Base-by-base conservation (phyloP, 2,329 filamentous ascomycete genomes). In the Pezicula radicicola region DNA sequence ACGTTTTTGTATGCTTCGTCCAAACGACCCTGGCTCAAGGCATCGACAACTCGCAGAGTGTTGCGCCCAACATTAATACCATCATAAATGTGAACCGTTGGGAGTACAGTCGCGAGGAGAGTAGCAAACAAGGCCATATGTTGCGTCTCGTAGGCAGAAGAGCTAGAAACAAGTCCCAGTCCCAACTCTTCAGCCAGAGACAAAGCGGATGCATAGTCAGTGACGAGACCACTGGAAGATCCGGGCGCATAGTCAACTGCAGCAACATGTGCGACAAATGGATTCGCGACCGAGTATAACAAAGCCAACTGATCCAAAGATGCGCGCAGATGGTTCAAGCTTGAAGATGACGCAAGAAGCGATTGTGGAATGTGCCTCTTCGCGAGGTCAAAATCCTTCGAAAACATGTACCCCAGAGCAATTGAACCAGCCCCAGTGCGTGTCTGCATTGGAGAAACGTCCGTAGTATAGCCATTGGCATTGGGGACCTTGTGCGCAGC, bases 391-490 rank as follows among this genome's bases (percentile, higher is more conserved):
- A 96, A 97, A 73, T 99, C 94, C 65, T 91, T 90, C 55, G 92
- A 97, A 79, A 97, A 99, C 69, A 97, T 89, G 74, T 99, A 99
- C 52, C 94, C 94, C 46, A 99, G 81, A 19, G 94, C 91, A 66
- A 97, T 88, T 59, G 89, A 85, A 51, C 93, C 94, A 49, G 94
- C 94, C 53, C 94, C 94, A 51, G 88, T 83, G 49, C 94, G 83
- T 41, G 92, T 95, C 76, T 99, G 88, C 66, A 97, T 83, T 21
- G 88, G 75, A 55, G 92, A 79, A 44, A 97, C 83, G 13, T 84
- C 77, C 46, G 94, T 93, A 56, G 84, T 74, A 66, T 92, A 88
- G 62, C 90, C 90, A 73, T 92, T 85, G 57, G 87, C 84, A 75
- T 99, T 99, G 68, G 79, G 77, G 67, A 91, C 86, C 56, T 81